Conservation (phyloP, 176 grass and related monocot species). For the Chloris gayana region DNA sequence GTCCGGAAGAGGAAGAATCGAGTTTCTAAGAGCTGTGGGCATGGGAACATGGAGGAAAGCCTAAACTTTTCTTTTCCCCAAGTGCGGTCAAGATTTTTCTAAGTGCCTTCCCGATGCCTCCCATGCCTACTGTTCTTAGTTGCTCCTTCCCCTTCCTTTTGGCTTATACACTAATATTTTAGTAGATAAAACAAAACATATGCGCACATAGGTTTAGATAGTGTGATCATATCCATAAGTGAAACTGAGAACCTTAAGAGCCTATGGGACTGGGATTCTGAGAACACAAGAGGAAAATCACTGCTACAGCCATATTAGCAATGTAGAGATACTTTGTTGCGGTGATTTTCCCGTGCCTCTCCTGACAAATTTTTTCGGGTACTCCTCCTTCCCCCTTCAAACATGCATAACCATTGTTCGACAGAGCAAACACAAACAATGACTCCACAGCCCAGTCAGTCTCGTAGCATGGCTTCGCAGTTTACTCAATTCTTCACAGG, state of each 20-base stretch:
- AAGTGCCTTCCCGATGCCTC: slow-evolving; percentile 26
- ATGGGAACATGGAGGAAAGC: slow-evolving; percentile 48
- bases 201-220: not conserved
- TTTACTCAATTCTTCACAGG: not conserved
- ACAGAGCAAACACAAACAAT: too few species aligned
- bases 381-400: not conserved
- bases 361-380: not conserved
- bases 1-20: slow-evolving; percentile 33
- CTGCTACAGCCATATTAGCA: not conserved
- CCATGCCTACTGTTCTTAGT: slow-evolving; percentile 16
- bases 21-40: slow-evolving; percentile 19
- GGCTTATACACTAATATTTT: not conserved
- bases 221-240: not conserved
- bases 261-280: too few species aligned
- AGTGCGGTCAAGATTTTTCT: not conserved
- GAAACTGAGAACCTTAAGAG: slow-evolving; percentile 12
- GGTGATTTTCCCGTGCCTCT: not conserved
- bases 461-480: not conserved
- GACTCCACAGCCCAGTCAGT: too few species aligned
- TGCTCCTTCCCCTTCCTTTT: slow-evolving; percentile 37
- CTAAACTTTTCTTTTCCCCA: slow-evolving; percentile 3
- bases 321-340: not conserved
- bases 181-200: not conserved
- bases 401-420: not conserved
- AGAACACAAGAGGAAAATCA: not conserved